phyloP scores from a whole-genome alignment of 345 rosid species.

The Viola odorata region DNA sequence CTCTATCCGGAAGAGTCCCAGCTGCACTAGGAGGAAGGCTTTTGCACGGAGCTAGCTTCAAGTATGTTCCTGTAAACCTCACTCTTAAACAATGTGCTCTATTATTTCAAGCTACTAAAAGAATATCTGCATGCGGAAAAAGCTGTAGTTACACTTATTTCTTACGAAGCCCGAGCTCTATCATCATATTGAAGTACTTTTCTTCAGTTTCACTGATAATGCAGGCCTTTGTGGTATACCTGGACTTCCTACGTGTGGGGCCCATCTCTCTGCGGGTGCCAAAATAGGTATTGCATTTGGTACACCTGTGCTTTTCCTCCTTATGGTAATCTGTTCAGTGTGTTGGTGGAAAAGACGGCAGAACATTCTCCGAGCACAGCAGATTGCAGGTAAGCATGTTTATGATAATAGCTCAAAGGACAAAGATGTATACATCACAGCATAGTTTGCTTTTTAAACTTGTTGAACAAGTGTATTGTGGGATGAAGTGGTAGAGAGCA shows the following conservation, averaged over 20 bases:
- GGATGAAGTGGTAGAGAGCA: not conserved
- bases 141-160: not conserved
- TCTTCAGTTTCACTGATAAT: conserved; percentile 89
- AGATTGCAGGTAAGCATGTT: conserved; percentile 59
- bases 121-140: not conserved
- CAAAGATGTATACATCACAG: not conserved
- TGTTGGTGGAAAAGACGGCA: conserved; percentile 89
- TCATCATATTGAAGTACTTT: conserved; percentile 10
- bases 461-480: not conserved
- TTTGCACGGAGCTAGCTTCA: conserved; percentile 89
- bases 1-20: conserved; percentile 81
- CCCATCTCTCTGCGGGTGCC: conserved; percentile 69
- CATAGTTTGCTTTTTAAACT: conserved; percentile 1
- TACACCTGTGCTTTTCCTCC: conserved; percentile 41
- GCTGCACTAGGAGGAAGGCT: conserved; percentile 88
- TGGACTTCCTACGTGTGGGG: conserved; percentile 77
- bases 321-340: conserved; percentile 50
- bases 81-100: not conserved
- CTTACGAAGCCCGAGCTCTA: not conserved
- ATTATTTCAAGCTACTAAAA: not conserved
- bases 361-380: conserved; percentile 82
- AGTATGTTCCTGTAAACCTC: conserved; percentile 42
- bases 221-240: conserved; percentile 95
- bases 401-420: conserved; percentile 1
- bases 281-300: conserved; percentile 79